phyloP scores from a whole-genome alignment of 2,329 filamentous ascomycete genomes.

The Colletotrichum neosansevieriae region DNA sequence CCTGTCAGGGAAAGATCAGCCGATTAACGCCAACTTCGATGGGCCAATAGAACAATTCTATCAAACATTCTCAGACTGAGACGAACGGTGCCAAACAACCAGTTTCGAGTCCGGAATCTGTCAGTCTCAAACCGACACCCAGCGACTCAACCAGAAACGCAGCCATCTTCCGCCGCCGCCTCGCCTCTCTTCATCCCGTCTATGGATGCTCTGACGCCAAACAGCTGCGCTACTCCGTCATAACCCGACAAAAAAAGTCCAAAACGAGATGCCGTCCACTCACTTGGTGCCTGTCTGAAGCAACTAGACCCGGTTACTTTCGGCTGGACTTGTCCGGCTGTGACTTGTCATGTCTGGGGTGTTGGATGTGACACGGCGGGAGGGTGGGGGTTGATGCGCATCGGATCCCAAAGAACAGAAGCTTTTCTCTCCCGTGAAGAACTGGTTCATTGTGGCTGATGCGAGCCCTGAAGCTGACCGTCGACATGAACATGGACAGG shows the following conservation, averaged over 20 bases:
- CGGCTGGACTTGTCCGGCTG: constrained; percentile 25
- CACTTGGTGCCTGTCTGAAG: neutral
- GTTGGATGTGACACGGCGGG: constrained; percentile 5
- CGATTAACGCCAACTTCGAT: too few relatives aligned
- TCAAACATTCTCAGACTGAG: neutral
- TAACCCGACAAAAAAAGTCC: neutral
- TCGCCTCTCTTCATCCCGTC: constrained; percentile 15
- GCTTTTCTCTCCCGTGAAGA: neutral
- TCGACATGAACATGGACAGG: neutral
- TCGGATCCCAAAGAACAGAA: neutral
- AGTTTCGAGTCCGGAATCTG: too few relatives aligned
- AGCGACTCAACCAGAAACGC: constrained; percentile 1
- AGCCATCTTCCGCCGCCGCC: neutral
- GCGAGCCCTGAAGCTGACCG: neutral
- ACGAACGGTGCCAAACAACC: neutral
- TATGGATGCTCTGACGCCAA: constrained; percentile 13
- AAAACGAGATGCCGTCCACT: neutral
- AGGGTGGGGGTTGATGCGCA: constrained; percentile 11
- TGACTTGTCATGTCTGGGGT: constrained; percentile 5
- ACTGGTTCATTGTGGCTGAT: neutral
- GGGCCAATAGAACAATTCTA: neutral
- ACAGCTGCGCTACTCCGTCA: constrained; percentile 15
- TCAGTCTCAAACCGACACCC: too few relatives aligned
- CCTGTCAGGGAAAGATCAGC: constrained; percentile 17
- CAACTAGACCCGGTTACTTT: constrained; percentile 26